A percentile compares a stretch with the other conserved stretches of the same genome.
Conservation (phyloP, 2,329 filamentous ascomycete genomes). For the Karstenula rhodostoma region DNA sequence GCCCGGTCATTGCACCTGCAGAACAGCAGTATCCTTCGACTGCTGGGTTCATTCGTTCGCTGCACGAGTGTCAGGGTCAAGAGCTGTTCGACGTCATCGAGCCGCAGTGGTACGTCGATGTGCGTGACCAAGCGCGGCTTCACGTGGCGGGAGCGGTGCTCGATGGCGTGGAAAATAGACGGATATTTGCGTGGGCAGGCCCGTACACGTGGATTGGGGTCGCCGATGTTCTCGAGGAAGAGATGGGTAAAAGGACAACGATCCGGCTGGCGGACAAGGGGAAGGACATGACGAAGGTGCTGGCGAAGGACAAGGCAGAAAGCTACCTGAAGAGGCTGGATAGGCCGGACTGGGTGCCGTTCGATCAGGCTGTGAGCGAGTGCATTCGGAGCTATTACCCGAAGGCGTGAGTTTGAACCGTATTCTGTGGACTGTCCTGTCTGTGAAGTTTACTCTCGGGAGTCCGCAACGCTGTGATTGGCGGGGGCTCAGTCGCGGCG, state of each 20-base stretch:
- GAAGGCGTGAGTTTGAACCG: background rate
- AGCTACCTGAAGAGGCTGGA: constrained; percentile 22
- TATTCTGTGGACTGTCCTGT: background rate
- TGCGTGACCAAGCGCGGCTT: constrained; percentile 22
- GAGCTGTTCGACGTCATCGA: constrained; percentile 17
- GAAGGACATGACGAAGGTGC: constrained; percentile 19
- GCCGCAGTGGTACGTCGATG: constrained; percentile 20
- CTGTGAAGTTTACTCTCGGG: background rate
- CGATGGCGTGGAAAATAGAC: constrained; percentile 20
- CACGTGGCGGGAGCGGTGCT: constrained; percentile 26
- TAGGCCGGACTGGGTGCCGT: constrained; percentile 17
- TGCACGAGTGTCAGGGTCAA: constrained; percentile 20
- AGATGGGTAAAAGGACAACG: constrained; percentile 19
- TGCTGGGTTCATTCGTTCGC: constrained; percentile 19
- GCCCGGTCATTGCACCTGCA: constrained; percentile 18
- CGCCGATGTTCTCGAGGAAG: constrained; percentile 19
- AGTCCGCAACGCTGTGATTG: constrained; percentile 3
- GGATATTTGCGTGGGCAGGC: constrained; percentile 24
- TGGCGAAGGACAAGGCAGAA: constrained; percentile 8
- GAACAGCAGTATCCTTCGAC: constrained; percentile 22
- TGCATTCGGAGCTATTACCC: constrained; percentile 25
- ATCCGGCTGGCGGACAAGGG: constrained; percentile 22
- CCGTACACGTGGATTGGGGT: constrained; percentile 22
- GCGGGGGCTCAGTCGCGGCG: background rate
- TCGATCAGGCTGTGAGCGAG: constrained; percentile 20